Conservation (phyloP, 495 filamentous ascomycete species). For the Talaromyces borbonicus region DNA sequence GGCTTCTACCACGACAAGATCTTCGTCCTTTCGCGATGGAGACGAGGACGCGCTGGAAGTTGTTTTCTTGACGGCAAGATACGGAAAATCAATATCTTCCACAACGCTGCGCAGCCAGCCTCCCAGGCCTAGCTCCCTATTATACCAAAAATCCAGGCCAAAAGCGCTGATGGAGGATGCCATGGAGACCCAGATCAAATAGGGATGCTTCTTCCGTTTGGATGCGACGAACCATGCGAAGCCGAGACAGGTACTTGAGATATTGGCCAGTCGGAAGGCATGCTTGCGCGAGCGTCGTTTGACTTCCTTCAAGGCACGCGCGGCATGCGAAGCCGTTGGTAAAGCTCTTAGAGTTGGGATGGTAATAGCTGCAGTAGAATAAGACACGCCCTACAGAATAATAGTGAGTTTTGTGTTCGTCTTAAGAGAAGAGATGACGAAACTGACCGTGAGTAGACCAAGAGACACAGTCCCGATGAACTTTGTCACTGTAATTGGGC, state of each 20-base stretch:
- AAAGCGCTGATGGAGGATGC: conserved; percentile 44
- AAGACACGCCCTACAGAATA: conserved; percentile 67
- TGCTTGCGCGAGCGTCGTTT: conserved; percentile 48
- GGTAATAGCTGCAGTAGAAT: conserved; percentile 61
- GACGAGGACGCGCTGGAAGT: background rate
- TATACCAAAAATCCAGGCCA: conserved; percentile 45
- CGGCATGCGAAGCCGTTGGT: conserved; percentile 56
- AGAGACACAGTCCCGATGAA: conserved; percentile 84
- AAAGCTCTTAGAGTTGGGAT: conserved; percentile 70
- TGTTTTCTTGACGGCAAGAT: conserved; percentile 12
- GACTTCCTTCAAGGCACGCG: conserved; percentile 53
- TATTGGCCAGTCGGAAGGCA: conserved; percentile 46
- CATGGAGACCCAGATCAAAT: conserved; percentile 67
- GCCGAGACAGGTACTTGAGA: conserved; percentile 54
- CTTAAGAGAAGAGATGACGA: conserved; percentile 7
- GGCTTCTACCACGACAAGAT: conserved; percentile 46
- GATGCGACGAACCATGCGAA: conserved; percentile 69
- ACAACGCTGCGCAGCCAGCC: conserved; percentile 18
- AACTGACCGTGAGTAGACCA: conserved; percentile 72
- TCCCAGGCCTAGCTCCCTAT: conserved; percentile 25
- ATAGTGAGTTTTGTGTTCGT: conserved; percentile 7
- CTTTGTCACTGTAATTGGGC: conserved; percentile 64
- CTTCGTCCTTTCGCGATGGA: conserved; percentile 50
- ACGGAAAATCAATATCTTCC: conserved; percentile 20
- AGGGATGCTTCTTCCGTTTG: conserved; percentile 62